These are phyloP conservation scores for Coemansia sp. DNA, from an alignment of 192 early-diverging fungal species.

Conservation along the genomic window DNA sequence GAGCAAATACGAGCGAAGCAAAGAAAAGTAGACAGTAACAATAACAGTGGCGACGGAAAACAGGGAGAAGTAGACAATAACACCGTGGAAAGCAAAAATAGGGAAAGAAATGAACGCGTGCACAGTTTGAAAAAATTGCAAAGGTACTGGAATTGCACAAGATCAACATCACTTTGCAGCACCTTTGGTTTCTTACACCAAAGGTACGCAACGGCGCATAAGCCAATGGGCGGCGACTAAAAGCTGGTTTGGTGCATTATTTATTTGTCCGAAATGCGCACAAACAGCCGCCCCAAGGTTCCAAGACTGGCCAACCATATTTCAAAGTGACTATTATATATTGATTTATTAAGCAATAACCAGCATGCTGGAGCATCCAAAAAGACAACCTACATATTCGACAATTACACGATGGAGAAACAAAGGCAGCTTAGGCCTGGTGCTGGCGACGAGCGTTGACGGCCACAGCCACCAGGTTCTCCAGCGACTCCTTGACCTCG, in stretches of 20 bases:
- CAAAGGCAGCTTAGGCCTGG: neutral
- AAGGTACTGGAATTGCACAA: no score
- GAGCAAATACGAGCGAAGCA: neutral
- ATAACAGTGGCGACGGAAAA: neutral
- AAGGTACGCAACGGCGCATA: neutral
- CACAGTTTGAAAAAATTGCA: no score
- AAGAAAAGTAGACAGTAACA: neutral
- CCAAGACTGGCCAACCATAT: neutral
- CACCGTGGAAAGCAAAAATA: slow-evolving; percentile 5
- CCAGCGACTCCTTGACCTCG: slow-evolving; percentile 83
- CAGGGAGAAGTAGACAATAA: neutral
- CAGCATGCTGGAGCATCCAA: neutral
- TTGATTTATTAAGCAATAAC: no score
- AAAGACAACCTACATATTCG: neutral
- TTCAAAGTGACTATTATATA: no score
- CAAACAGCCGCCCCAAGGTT: neutral
- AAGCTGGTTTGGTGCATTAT: neutral
- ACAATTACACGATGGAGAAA: neutral
- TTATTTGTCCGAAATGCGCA: neutral
- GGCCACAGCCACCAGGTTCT: slow-evolving; percentile 85
- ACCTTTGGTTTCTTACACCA: neutral
- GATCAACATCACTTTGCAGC: neutral
- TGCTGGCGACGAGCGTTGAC: slow-evolving; percentile 59
- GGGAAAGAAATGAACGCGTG: slow-evolving; percentile 8
- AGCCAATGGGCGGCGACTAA: neutral